Base-by-base conservation (phyloP, 257 asterid genomes). In the Scutellaria galericulata region DNA sequence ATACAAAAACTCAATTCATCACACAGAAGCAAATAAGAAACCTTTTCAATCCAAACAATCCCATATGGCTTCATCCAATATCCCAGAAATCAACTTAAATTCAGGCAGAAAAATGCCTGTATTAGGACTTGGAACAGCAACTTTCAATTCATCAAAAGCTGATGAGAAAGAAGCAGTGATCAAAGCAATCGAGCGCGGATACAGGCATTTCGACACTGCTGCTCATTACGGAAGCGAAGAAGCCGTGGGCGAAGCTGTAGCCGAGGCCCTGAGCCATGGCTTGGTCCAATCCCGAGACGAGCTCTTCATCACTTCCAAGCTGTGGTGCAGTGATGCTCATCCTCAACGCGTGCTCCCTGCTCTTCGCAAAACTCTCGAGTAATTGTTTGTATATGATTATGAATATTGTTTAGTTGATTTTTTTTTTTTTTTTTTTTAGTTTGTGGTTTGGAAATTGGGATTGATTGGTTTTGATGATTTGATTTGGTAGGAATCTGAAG, bases 181-280 rank as follows among this genome's bases (percentile, higher is more conserved):
- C 22, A 68, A 71, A 14, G 90, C 87, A 0, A 83, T 81, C 11
- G 79, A 79, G 57, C 48, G 78, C 0, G 92, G 92, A 2, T 87
- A 84, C 42, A 59, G 86, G 20, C 89, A 87, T 61, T 87, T 86
- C 39, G 89, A 86, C 50, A 82, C 92, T 1, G 89, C 92, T 18
- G 18, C 87, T 39, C 31, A 50, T 6, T 87, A 87, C 48, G 27
- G 72, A 9, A 70, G 85, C 1, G 86, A 84, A 13, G 64, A 57
- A 48, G 79, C 83, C 13, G 39, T 84, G 0, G 86, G 92, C 0
- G 88, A 79, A 72, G 89, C 85, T n/a, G 53, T 84, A 13, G 39
- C 2, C 2, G 82, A 87, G 73, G 85, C 92, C 12, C 50, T 84
- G 2, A 35, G 57, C 2, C 40, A 41, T 4, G 85, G 85, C 3